Base-by-base conservation (phyloP, 2,329 filamentous ascomycete species). In the Cladosporium sp. region DNA sequence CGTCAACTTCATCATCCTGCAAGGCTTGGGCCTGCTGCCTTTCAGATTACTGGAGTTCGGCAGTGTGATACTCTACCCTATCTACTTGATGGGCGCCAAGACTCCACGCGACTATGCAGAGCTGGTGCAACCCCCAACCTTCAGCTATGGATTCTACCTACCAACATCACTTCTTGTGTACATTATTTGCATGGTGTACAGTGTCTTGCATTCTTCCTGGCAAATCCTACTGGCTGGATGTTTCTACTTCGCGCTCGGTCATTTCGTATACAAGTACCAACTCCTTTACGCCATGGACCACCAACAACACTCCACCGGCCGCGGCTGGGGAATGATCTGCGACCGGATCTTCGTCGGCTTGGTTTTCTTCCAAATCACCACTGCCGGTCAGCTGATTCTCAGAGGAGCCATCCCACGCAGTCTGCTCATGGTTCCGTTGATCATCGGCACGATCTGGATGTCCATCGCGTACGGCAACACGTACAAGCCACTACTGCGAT, bases 271-370 rank as follows among this genome's bases (percentile, higher is more conserved):
- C 78, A 96, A 96, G 67, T 98, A 98, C 70, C 94, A 98, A 72
- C 76, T 98, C 4, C 77, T 98, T 4, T 98, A 98, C 67, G 90
- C 93, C 27, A 98, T 98, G 93, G 91, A 97, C 61, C 92, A 97
- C 66, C 87, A 89, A 13, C 89, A 94, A 63, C 90, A 95, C 65
- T 89, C 90, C 13, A 97, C 92, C 0, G 94, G 94, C 16, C 84
- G 86, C 54, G 90, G 91, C 4, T 98, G 93, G 93, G 85, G 87
- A 42, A 95, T 98, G 79, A 95, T 98, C 55, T 95, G 90, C 70
- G 89, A 93, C 63, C 87, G 93, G 30, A 79, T 96, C 52, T 81
- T 97, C 50, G 74, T 96, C 19, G 93, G 93, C 1, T 72, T 96
- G 8, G 72, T 94, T 2, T 81, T 97, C 36, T 96, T 96, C 63